Evolutionary conservation across 805 yeast species (phyloP).

Genomic region (Teunomyces gatunensis): DNA sequence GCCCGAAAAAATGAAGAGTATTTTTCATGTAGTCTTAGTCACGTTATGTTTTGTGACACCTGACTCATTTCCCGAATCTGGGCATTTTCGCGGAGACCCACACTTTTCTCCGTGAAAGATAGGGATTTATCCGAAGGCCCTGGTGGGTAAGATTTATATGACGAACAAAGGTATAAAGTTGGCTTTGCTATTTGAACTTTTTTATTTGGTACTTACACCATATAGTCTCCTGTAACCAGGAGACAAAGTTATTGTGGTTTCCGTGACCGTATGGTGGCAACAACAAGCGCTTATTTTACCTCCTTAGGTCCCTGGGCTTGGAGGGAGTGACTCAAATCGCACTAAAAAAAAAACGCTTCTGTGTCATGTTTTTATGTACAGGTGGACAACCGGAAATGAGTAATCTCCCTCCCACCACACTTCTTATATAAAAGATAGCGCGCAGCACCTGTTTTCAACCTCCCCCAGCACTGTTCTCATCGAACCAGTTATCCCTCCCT

Average conservation of each 20-base stretch:
- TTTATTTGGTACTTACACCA: background rate
- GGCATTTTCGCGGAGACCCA: background rate
- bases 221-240: background rate
- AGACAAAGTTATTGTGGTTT: background rate
- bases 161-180: too few relatives aligned
- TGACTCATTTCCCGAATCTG: constrained; percentile 3
- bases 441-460: background rate
- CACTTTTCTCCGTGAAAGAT: background rate
- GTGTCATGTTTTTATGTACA: background rate
- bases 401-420: constrained; percentile 1
- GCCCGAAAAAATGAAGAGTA: background rate
- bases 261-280: background rate
- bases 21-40: background rate
- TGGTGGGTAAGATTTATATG: background rate
- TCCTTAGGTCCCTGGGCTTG: too few relatives aligned
- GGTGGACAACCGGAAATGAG: constrained; percentile 1
- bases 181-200: too few relatives aligned
- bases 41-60: constrained; percentile 1
- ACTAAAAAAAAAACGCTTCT: background rate
- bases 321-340: background rate
- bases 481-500: background rate
- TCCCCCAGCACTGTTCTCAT: background rate
- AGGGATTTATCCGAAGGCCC: background rate
- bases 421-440: constrained; percentile 1
- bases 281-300: background rate